phyloP scores from a whole-genome alignment of 345 rosid species.

The Eucalyptus caleyi region DNA sequence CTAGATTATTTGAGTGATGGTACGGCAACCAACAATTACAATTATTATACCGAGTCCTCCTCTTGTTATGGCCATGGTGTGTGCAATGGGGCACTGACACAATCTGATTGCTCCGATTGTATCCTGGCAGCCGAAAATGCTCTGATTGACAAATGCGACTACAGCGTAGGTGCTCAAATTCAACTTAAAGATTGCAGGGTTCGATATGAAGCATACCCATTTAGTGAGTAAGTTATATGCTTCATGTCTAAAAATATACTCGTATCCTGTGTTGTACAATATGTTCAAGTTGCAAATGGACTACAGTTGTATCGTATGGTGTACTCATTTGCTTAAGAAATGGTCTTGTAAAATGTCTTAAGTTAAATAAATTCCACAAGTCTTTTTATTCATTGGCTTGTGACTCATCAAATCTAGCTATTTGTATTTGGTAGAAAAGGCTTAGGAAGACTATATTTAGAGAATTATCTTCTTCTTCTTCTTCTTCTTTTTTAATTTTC shows the following conservation, averaged over 20 bases:
- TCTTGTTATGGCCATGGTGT: not conserved
- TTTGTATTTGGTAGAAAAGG: not conserved
- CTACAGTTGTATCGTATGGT: not conserved
- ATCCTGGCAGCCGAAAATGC: not conserved
- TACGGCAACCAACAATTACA: not conserved
- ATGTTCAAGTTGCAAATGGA: not conserved
- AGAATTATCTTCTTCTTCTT: not conserved
- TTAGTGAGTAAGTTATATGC: not conserved
- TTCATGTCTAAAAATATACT: not conserved
- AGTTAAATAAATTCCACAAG: not conserved
- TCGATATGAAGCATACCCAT: not conserved
- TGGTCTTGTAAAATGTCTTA: not conserved
- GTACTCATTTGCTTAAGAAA: not conserved
- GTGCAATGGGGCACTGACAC: not conserved
- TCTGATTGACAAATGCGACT: not conserved
- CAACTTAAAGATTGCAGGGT: not conserved
- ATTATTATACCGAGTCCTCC: not conserved
- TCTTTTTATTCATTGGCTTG: not conserved
- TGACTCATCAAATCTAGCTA: not conserved
- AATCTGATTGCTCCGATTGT: not conserved
- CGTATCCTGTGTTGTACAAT: not conserved
- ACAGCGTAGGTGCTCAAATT: not conserved
- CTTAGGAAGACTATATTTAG: not conserved
- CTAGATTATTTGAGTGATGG: not conserved
- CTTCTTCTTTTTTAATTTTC: fast-evolving